A percentile compares a stretch with the other conserved stretches of the same genome.
These are phyloP conservation scores for Xylaria scruposa DNA, from an alignment of 495 filamentous ascomycete species.

Conservation along the genomic window DNA sequence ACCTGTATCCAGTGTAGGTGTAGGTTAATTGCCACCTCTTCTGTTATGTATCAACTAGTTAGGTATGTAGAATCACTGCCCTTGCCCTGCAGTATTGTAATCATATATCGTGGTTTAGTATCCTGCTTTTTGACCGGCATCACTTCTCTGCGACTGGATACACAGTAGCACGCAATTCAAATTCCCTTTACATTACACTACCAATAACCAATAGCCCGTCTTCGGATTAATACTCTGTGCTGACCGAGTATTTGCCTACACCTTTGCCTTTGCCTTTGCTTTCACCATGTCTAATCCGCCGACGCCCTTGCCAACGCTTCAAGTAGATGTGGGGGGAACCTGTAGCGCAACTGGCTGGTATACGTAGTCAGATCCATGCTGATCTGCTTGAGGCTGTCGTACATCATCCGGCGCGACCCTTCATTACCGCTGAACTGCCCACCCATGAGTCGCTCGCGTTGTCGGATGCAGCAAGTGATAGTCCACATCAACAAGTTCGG, in stretches of 20 bases:
- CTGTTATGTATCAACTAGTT: neutral
- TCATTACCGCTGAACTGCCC: slow-evolving; percentile 76
- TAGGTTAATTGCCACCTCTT: neutral
- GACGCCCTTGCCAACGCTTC: slow-evolving; percentile 81
- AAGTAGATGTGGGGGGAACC: slow-evolving; percentile 73
- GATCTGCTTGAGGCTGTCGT: slow-evolving; percentile 72
- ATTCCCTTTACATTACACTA: slow-evolving; percentile 1
- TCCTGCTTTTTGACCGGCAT: neutral
- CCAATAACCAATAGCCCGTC: neutral
- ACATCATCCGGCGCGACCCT: slow-evolving; percentile 67
- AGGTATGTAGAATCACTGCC: too few relatives aligned
- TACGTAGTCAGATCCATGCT: slow-evolving; percentile 92
- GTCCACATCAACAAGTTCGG: slow-evolving; percentile 92
- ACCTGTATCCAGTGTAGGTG: too few relatives aligned
- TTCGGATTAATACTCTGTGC: neutral
- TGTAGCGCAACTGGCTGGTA: slow-evolving; percentile 91
- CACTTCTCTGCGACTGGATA: neutral
- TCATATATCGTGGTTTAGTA: neutral
- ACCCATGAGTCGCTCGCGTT: slow-evolving; percentile 69
- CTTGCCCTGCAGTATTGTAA: too few relatives aligned
- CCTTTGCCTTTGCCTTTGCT: neutral
- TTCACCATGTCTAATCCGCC: slow-evolving; percentile 56
- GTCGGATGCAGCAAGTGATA: slow-evolving; percentile 78
- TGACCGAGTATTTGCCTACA: neutral
- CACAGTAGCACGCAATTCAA: neutral